These are phyloP conservation scores for Mycena filopes DNA, from an alignment of 768 basidiomycete genomes.

Conservation along the genomic window DNA sequence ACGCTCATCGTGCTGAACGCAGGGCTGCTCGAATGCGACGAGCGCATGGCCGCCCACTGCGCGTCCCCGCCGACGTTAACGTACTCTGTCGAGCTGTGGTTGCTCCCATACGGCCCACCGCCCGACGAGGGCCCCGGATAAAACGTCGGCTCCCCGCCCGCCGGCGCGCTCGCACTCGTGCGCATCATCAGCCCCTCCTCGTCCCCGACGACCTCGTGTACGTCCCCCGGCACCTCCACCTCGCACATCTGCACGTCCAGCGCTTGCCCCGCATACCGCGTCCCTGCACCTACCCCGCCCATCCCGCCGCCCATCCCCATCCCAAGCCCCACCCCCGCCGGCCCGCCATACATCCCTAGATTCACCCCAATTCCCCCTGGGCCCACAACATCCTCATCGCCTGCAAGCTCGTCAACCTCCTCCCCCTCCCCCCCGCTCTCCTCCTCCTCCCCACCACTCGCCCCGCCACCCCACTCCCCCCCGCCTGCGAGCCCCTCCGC, in stretches of 20 bases:
- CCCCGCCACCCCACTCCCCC: constrained; percentile 39
- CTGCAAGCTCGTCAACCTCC: constrained; percentile 41
- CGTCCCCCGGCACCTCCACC: constrained; percentile 66
- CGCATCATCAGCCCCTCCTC: constrained; percentile 64
- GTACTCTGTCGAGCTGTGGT: constrained; percentile 38
- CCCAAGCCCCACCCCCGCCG: constrained; percentile 34
- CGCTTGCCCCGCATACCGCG: constrained; percentile 33
- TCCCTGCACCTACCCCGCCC: constrained; percentile 32
- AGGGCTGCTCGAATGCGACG: constrained; percentile 49
- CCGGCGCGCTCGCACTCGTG: constrained; percentile 29
- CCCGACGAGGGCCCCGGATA: constrained; percentile 32
- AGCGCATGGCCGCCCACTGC: constrained; percentile 50
- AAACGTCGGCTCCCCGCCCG: constrained; percentile 24
- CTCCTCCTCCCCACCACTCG: constrained; percentile 43
- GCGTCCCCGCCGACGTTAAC: constrained; percentile 39
- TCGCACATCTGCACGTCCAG: constrained; percentile 67
- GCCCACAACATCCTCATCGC: constrained; percentile 43
- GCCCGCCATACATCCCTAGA: constrained; percentile 38
- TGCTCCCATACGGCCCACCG: constrained; percentile 33
- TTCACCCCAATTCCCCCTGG: constrained; percentile 33
- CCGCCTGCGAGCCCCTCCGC: constrained; percentile 42
- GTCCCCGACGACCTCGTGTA: constrained; percentile 66
- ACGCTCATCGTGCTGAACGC: constrained; percentile 53
- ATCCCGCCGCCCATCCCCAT: constrained; percentile 41
- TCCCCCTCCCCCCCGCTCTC: constrained; percentile 39